Conservation (phyloP, 352 stramenopile species). For the Globisporangium cylindrosporum region DNA sequence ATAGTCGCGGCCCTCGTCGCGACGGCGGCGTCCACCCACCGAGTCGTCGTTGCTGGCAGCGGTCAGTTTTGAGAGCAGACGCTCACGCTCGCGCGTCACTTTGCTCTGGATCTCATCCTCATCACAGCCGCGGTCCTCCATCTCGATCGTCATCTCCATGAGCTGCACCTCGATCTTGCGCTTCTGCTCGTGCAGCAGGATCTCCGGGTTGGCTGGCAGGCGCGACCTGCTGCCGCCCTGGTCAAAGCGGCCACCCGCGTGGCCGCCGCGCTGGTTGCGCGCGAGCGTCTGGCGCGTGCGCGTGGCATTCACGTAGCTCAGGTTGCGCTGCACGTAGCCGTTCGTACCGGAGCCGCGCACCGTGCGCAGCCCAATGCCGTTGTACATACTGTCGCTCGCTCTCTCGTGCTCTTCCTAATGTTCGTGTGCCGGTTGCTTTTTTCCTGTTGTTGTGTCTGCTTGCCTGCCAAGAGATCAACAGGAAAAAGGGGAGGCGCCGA, state of each 20-base stretch:
- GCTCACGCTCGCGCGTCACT: slow-evolving; percentile 50
- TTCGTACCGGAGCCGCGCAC: slow-evolving; percentile 86
- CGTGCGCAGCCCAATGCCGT: slow-evolving; percentile 84
- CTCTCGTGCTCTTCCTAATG: slow-evolving; percentile 2
- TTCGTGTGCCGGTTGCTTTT: neutral
- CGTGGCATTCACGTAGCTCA: slow-evolving; percentile 72
- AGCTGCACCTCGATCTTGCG: slow-evolving; percentile 78
- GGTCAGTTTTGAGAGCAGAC: slow-evolving; percentile 38
- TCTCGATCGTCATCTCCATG: slow-evolving; percentile 70
- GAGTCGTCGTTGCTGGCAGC: neutral
- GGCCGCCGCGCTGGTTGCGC: slow-evolving; percentile 34
- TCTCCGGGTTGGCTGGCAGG: slow-evolving; percentile 60
- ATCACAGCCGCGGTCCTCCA: slow-evolving; percentile 71
- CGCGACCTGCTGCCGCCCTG: slow-evolving; percentile 18
- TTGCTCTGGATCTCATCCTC: slow-evolving; percentile 71
- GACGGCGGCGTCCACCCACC: neutral
- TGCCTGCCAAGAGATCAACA: neutral
- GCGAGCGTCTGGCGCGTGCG: slow-evolving; percentile 62
- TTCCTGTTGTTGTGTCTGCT: neutral
- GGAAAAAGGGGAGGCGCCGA: neutral
- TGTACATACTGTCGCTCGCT: slow-evolving; percentile 62
- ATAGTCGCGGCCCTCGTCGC: neutral
- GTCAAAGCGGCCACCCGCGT: slow-evolving; percentile 3
- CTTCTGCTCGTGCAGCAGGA: slow-evolving; percentile 79
- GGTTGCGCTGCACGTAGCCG: slow-evolving; percentile 86